Percentiles rank a stretch among this genome's conserved stretches.
Evolutionary conservation across 2,329 filamentous ascomycete species (phyloP).

Genomic region (Ceratocystis papillata): DNA sequence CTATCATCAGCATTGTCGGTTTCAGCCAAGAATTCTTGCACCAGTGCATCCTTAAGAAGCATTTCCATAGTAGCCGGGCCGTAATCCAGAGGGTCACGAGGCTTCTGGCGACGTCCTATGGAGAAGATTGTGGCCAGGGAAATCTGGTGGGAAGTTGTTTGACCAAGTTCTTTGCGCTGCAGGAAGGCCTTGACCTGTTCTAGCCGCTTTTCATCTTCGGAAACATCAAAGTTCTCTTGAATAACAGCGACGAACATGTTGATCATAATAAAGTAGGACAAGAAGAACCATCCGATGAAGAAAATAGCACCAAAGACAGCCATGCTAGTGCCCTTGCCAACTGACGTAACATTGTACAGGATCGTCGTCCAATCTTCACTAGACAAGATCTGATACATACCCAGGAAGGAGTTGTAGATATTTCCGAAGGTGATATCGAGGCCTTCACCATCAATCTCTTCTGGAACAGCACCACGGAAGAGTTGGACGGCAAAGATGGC

Average conservation of each 20-base stretch:
- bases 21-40: conserved; percentile 87
- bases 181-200: conserved; percentile 94
- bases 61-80: conserved; percentile 88
- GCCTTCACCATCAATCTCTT: conserved; percentile 50
- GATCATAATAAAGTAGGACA: conserved; percentile 87
- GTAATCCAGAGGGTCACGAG: conserved; percentile 79
- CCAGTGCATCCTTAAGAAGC: conserved; percentile 90
- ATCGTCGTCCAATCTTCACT: conserved; percentile 93
- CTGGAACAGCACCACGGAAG: conserved; percentile 74
- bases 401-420: conserved; percentile 91
- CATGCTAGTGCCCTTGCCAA: conserved; percentile 55
- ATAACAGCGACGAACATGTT: conserved; percentile 99
- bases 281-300: conserved; percentile 88
- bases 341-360: conserved; percentile 68
- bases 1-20: conserved; percentile 34
- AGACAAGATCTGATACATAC: conserved; percentile 94
- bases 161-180: conserved; percentile 75
- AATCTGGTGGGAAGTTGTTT: conserved; percentile 55
- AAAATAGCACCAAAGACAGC: conserved; percentile 89
- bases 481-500: conserved; percentile 89
- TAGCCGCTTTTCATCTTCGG: conserved; percentile 92
- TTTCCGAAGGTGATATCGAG: conserved; percentile 70
- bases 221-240: conserved; percentile 97
- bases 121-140: conserved; percentile 62
- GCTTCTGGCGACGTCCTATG: conserved; percentile 44